These are phyloP conservation scores for Pichia cabralensis DNA, from an alignment of 805 yeast genomes.

Conservation along the genomic window DNA sequence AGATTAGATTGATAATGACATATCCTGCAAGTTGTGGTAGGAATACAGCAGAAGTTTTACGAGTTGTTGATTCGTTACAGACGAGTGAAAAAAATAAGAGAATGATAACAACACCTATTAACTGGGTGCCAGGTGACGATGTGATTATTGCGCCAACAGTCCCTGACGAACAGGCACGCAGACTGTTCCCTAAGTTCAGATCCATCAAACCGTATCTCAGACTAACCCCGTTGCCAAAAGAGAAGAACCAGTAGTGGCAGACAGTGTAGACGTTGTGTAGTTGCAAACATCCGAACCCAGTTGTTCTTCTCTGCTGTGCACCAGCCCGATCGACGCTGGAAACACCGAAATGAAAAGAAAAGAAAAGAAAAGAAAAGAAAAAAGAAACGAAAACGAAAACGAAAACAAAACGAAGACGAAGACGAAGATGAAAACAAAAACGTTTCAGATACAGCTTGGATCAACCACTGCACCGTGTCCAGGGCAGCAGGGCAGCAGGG, in stretches of 20 bases:
- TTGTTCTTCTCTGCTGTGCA: no score
- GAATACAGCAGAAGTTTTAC: slow-evolving; percentile 64
- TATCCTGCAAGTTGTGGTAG: slow-evolving; percentile 72
- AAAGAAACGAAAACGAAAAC: no score
- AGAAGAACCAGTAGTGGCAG: no score
- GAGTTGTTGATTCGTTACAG: slow-evolving; percentile 64
- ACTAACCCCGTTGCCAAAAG: slow-evolving; percentile 32
- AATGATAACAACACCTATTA: slow-evolving; percentile 55
- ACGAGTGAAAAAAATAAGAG: slow-evolving; percentile 39
- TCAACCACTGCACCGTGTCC: no score
- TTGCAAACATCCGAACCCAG: no score
- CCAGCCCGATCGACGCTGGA: no score
- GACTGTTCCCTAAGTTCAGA: slow-evolving; percentile 51
- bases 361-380: no score
- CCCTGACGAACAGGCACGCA: slow-evolving; percentile 48
- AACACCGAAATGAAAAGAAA: no score
- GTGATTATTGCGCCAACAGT: slow-evolving; percentile 64
- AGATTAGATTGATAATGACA: slow-evolving; percentile 49
- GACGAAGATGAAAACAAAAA: not conserved
- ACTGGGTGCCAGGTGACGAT: slow-evolving; percentile 68
- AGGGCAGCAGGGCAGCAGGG: no score
- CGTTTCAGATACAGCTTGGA: no score
- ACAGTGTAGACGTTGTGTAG: no score
- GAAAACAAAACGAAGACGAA: not conserved
- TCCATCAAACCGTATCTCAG: slow-evolving; percentile 55